Conservation (phyloP, 106 monocot genomes). For the Dactylorhiza incarnata region DNA sequence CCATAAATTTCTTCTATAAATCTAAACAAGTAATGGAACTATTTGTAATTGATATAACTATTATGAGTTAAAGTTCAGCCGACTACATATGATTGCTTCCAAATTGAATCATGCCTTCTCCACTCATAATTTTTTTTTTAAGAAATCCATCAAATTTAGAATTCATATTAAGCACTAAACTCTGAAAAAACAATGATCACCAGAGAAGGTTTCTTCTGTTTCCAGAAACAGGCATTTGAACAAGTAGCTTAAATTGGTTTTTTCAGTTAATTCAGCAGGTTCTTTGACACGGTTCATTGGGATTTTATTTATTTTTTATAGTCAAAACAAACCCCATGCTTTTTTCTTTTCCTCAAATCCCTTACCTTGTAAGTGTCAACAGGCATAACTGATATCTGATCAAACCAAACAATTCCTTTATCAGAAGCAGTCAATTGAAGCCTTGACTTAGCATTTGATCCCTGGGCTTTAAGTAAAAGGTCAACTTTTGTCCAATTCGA, state of each 20-base stretch:
- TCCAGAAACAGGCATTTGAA: neutral
- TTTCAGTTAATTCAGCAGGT: neutral
- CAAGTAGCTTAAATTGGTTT: neutral
- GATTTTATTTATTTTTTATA: neutral
- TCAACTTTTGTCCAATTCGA: conserved; percentile 73
- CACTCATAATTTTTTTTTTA: neutral
- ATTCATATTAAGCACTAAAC: neutral
- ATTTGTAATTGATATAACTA: too few relatives aligned
- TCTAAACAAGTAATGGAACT: neutral
- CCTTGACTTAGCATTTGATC: conserved; percentile 52
- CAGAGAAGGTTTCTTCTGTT: neutral
- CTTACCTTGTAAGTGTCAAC: conserved; percentile 79
- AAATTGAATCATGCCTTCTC: neutral
- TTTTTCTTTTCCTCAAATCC: conserved; percentile 2
- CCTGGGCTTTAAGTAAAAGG: conserved; percentile 41
- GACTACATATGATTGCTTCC: neutral
- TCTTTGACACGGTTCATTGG: neutral
- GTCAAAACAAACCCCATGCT: neutral
- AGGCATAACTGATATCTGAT: conserved; percentile 86
- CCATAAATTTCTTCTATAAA: too few relatives aligned
- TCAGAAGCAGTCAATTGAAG: conserved; percentile 72
- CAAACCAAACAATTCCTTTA: conserved; percentile 76
- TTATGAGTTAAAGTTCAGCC: neutral
- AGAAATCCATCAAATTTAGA: neutral
- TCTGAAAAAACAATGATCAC: neutral